phyloP scores from a whole-genome alignment of 495 filamentous ascomycete species.

The Neurospora intermedia region DNA sequence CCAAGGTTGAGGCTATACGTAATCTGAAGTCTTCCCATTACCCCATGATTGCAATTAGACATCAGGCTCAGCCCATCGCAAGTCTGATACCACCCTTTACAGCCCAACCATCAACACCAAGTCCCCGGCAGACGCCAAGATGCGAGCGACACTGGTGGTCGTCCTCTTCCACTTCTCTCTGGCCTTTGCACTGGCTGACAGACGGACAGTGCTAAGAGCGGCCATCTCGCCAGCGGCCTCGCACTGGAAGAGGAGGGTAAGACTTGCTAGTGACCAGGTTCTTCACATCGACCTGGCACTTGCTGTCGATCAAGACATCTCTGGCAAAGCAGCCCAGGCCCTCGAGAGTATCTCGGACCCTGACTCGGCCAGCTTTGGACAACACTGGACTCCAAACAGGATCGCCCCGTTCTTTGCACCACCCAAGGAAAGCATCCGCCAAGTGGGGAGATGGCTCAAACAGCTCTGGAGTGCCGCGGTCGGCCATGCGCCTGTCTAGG shows the following conservation, averaged over 20 bases:
- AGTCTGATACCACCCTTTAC: not conserved
- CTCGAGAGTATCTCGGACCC: slow-evolving; percentile 15
- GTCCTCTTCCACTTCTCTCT: not conserved
- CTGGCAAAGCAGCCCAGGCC: not conserved
- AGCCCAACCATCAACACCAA: not conserved
- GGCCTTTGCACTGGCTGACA: not conserved
- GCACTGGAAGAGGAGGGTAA: not conserved
- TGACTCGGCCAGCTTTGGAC: slow-evolving; percentile 16
- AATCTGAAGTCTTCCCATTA: not conserved
- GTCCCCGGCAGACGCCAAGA: not conserved
- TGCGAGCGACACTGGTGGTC: not conserved
- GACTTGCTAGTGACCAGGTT: not conserved
- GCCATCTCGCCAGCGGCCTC: not conserved
- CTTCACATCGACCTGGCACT: not conserved
- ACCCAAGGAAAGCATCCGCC: slow-evolving; percentile 4
- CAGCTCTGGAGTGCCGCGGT: slow-evolving; percentile 31
- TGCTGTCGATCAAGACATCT: not conserved
- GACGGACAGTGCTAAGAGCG: not conserved
- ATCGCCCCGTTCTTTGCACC: slow-evolving; percentile 12
- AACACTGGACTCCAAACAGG: slow-evolving; percentile 12
- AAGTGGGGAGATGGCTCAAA: slow-evolving; percentile 32
- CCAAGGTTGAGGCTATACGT: not conserved
- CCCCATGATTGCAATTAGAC: not conserved
- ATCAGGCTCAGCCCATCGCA: not conserved
- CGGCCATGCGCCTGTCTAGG: not conserved